Base-by-base conservation (phyloP, 805 yeast genomes). In the Lachancea meyersii region DNA sequence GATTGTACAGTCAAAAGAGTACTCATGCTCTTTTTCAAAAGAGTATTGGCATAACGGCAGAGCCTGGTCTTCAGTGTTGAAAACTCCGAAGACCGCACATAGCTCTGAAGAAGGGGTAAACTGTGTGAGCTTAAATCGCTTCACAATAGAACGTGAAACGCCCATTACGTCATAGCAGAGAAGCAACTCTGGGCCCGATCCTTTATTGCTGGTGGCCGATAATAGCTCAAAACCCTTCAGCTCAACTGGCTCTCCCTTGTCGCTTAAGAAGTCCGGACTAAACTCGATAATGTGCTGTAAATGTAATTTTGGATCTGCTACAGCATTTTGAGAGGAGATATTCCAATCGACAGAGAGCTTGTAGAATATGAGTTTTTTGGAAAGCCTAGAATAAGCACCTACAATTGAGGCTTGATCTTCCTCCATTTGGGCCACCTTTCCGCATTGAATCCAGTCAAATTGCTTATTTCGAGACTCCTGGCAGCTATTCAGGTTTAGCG, bases 331-430 rank as follows among this genome's bases (percentile, higher is more conserved):
- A 1, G 54, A 44, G 28, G 50, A 52, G 6, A 54, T 51, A 37
- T 62, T 62, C 68, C 68, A 63, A 26, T 54, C 49, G 14, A 62
- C 60, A 16, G 47, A 46, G 20, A 62, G 43, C 44, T 55, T 61
- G 43, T 58, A 62, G 34, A 63, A 56, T 2, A 56, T 48, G 6
- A 63, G 34, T 23, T 47, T 52, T n/a, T 52, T 51, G 3, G 54
- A 47, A 7, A 54, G 27, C 31, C 46, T 54, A 5, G 65, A 61
- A 35, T 52, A 58, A 1, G 60, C 53, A 11, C 63, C 48, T 5
- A 63, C 49, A 14, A 62, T 46, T 47, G 60, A 41, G 30, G 60
- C 48, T 40, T 63, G 64, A 4, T 54, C 62, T 33, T 62, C 64
- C 23, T 49, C 52, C 32, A 61, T 55, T 20, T 64, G 64, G 1